These are phyloP conservation scores for Fagopyrum esculentum DNA, from an alignment of 148 eudicot species.

Conservation along the genomic window DNA sequence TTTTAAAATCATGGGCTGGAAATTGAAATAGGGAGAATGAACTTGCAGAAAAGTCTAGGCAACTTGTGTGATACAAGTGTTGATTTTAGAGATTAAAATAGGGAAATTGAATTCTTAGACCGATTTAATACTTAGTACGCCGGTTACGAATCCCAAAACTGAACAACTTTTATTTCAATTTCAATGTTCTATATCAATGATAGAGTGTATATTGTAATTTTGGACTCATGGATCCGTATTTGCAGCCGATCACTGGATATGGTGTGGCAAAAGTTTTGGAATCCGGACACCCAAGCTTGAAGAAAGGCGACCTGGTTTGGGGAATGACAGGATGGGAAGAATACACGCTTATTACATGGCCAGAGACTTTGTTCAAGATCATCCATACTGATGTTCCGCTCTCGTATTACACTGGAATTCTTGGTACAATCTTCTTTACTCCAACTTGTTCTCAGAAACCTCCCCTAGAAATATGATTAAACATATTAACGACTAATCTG, in stretches of 20 bases:
- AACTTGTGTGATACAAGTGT: not conserved
- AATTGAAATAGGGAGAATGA: not conserved
- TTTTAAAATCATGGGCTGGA: not conserved
- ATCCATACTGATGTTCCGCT: constrained; percentile 35
- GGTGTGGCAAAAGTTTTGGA: constrained; percentile 33
- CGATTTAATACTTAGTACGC: not conserved
- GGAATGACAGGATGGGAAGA: constrained; percentile 36
- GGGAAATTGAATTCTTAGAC: not conserved
- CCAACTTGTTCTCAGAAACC: not conserved
- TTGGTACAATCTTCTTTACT: constrained; percentile 17
- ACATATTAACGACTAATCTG: not conserved
- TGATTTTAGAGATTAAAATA: not conserved
- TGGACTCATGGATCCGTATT: not conserved
- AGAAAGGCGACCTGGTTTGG: constrained; percentile 36
- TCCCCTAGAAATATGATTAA: too few species aligned
- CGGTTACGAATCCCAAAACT: too few species aligned
- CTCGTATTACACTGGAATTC: constrained; percentile 31
- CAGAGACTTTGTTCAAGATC: constrained; percentile 25
- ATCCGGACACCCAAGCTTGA: constrained; percentile 24
- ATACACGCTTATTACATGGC: constrained; percentile 20
- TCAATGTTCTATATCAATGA: not conserved
- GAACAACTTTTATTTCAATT: not conserved
- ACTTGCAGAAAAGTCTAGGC: not conserved
- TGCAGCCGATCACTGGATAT: constrained; percentile 22
- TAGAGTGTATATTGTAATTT: not conserved